Percentiles rank a stretch among this genome's conserved stretches.
These are phyloP conservation scores for Tuber brumale DNA, from an alignment of 495 filamentous ascomycete species.

Conservation along the genomic window DNA sequence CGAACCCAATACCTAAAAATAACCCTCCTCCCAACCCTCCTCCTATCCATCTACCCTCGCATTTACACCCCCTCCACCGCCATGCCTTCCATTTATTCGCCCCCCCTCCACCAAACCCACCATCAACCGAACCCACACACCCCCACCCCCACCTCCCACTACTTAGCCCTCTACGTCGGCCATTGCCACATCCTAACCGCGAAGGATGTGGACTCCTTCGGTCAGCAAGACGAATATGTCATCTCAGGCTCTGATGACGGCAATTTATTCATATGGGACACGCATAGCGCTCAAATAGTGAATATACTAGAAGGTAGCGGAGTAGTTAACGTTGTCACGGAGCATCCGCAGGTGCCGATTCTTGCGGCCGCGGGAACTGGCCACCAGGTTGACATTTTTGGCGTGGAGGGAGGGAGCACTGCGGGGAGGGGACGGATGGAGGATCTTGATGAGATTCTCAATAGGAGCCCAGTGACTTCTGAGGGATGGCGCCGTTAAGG, in stretches of 20 bases:
- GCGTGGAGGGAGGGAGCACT: too few relatives aligned
- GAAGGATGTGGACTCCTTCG: conserved; percentile 70
- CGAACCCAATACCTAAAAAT: neutral
- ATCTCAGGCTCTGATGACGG: conserved; percentile 65
- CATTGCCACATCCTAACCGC: conserved; percentile 60
- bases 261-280: conserved; percentile 66
- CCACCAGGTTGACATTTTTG: conserved; percentile 66
- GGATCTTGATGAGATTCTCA: too few relatives aligned
- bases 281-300: conserved; percentile 55
- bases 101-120: neutral
- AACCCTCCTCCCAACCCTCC: neutral
- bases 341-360: conserved; percentile 66
- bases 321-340: conserved; percentile 64
- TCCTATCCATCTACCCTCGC: neutral
- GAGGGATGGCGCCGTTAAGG: too few relatives aligned
- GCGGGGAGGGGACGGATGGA: too few relatives aligned
- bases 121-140: neutral
- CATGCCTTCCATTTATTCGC: neutral
- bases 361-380: conserved; percentile 67
- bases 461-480: too few relatives aligned
- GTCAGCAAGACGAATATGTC: conserved; percentile 66
- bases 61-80: neutral
- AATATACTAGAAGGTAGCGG: conserved; percentile 66
- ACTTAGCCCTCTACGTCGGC: neutral
- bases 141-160: neutral